Evolutionary conservation across 257 asterid genomes (phyloP).

Genomic region (Fraxinus americana): DNA sequence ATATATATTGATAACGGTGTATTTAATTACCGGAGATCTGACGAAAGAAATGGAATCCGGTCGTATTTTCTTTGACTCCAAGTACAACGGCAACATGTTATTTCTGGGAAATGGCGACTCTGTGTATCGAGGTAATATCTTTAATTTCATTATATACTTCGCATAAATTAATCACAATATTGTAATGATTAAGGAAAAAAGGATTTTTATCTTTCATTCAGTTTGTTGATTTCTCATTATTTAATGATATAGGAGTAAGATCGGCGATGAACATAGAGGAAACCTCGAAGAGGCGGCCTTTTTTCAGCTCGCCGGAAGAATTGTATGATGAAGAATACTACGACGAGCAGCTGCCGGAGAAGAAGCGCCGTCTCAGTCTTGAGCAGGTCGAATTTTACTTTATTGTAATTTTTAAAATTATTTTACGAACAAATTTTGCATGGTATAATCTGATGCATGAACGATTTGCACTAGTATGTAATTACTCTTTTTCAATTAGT

Average conservation of each 20-base stretch:
- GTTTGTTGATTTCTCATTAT: neutral
- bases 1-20: neutral
- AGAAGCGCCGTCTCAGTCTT: constrained; percentile 92
- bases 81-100: constrained; percentile 72
- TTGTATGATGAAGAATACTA: constrained; percentile 83
- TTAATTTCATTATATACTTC: neutral
- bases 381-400: constrained; percentile 66
- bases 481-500: neutral
- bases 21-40: constrained; percentile 42
- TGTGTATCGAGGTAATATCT: constrained; percentile 62
- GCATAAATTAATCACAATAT: neutral
- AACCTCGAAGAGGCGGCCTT: constrained; percentile 68
- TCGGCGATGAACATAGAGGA: constrained; percentile 74
- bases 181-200: neutral
- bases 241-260: constrained; percentile 48
- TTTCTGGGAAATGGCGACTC: constrained; percentile 67
- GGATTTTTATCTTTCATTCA: too few relatives aligned
- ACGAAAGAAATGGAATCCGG: constrained; percentile 67
- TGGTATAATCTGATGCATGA: neutral
- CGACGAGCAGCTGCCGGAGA: constrained; percentile 94
- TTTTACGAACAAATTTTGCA: neutral
- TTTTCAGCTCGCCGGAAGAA: constrained; percentile 76
- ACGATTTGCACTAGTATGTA: constrained; percentile 4
- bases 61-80: constrained; percentile 68
- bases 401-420: neutral